A percentile compares a stretch with the other conserved stretches of the same genome.
Conservation (phyloP, 345 rosid species). For the Euphorbia tirucalli region DNA sequence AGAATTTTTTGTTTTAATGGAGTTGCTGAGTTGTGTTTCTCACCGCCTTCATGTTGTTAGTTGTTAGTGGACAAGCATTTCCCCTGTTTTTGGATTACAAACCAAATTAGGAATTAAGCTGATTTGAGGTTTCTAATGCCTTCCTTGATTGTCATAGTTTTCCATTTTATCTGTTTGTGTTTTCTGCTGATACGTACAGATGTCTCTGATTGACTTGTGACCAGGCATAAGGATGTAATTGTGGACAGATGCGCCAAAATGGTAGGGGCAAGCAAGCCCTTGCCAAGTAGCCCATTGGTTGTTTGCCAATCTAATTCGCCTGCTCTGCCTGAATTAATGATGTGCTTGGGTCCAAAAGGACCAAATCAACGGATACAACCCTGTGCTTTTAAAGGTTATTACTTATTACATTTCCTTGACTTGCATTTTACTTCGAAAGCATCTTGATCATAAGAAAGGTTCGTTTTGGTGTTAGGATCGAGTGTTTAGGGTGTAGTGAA, state of each 20-base stretch:
- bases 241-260: conserved; percentile 3
- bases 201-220: background rate
- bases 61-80: background rate
- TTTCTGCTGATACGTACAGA: background rate
- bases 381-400: conserved; percentile 20
- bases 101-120: background rate
- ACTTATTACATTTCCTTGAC: background rate
- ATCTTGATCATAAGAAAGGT: no score
- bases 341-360: conserved; percentile 1
- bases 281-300: background rate
- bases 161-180: background rate
- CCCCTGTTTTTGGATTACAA: background rate
- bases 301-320: conserved; percentile 10
- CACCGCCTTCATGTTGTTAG: background rate
- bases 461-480: background rate
- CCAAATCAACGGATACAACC: conserved; percentile 5
- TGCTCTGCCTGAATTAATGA: conserved; percentile 8
- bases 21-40: background rate
- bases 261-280: background rate
- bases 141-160: background rate
- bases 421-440: background rate
- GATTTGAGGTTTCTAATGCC: background rate
- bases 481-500: background rate
- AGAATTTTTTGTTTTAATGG: no score
- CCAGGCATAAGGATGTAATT: conserved; percentile 16